These are phyloP conservation scores for Nigrospora oryzae DNA, from an alignment of 2,329 filamentous ascomycete genomes.

Conservation along the genomic window DNA sequence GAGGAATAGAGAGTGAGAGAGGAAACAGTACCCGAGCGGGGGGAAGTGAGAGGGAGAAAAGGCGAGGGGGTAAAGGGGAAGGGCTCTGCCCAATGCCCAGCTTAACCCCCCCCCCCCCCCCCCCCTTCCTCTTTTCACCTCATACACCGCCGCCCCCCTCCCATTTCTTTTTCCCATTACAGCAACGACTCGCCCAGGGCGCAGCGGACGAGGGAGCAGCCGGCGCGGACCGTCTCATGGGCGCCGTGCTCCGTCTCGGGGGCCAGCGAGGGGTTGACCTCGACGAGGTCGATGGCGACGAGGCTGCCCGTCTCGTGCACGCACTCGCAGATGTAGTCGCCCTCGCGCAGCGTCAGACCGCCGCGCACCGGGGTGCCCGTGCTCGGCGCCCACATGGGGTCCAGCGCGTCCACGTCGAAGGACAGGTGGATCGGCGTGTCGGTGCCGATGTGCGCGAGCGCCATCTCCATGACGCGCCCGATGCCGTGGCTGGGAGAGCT, in stretches of 20 bases:
- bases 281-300: conserved; percentile 73
- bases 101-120: too few relatives aligned
- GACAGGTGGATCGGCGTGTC: conserved; percentile 96
- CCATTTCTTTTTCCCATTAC: conserved; percentile 29
- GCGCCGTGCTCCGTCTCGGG: conserved; percentile 54
- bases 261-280: conserved; percentile 70
- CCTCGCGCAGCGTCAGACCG: conserved; percentile 86
- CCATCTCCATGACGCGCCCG: conserved; percentile 94
- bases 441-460: conserved; percentile 86
- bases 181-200: conserved; percentile 86
- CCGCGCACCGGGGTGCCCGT: conserved; percentile 93
- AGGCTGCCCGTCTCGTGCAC: conserved; percentile 74
- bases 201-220: conserved; percentile 84
- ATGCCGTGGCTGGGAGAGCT: conserved; percentile 68
- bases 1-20: too few relatives aligned
- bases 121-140: too few relatives aligned
- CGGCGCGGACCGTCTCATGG: conserved; percentile 79
- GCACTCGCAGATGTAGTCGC: conserved; percentile 90
- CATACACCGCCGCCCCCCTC: too few relatives aligned
- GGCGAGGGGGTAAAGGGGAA: too few relatives aligned
- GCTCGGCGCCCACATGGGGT: conserved; percentile 92
- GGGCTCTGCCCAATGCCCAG: too few relatives aligned
- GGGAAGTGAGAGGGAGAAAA: too few relatives aligned
- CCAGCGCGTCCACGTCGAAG: conserved; percentile 93
- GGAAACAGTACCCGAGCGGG: too few relatives aligned